phyloP scores from a whole-genome alignment of 2,329 filamentous ascomycete species.

The Simplicillium aogashimaense region DNA sequence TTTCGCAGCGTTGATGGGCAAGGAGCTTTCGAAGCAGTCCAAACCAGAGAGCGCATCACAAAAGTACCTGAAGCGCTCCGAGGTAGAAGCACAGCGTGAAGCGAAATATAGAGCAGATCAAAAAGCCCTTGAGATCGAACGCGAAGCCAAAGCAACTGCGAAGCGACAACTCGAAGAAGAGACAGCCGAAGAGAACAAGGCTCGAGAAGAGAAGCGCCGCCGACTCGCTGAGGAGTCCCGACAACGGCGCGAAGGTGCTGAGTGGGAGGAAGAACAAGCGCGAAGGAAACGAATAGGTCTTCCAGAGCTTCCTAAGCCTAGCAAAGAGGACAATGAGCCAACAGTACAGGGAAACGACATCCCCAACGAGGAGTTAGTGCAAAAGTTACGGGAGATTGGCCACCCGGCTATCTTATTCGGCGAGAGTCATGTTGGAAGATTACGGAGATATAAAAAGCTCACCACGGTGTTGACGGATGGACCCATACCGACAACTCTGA shows the following conservation, averaged over 20 bases:
- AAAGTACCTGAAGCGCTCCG: constrained; percentile 79
- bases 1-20: constrained; percentile 87
- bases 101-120: constrained; percentile 78
- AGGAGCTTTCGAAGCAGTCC: constrained; percentile 72
- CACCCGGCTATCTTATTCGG: constrained; percentile 74
- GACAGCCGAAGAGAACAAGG: constrained; percentile 56
- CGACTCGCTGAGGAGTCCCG: constrained; percentile 74
- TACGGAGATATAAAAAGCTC: constrained; percentile 63
- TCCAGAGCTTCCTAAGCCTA: constrained; percentile 49
- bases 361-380: constrained; percentile 57
- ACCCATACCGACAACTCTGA: constrained; percentile 78
- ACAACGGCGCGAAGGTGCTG: constrained; percentile 58
- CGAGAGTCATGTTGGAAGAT: constrained; percentile 59
- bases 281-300: constrained; percentile 70
- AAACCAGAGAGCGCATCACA: constrained; percentile 44
- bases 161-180: constrained; percentile 91
- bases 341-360: constrained; percentile 48
- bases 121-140: constrained; percentile 59
- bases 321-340: constrained; percentile 32
- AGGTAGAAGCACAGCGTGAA: constrained; percentile 73
- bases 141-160: constrained; percentile 56
- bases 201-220: constrained; percentile 72
- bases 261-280: constrained; percentile 60
- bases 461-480: constrained; percentile 54
- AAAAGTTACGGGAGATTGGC: constrained; percentile 58